Conservation (phyloP, 306 rosid species). For the Fragaria iinumae region DNA sequence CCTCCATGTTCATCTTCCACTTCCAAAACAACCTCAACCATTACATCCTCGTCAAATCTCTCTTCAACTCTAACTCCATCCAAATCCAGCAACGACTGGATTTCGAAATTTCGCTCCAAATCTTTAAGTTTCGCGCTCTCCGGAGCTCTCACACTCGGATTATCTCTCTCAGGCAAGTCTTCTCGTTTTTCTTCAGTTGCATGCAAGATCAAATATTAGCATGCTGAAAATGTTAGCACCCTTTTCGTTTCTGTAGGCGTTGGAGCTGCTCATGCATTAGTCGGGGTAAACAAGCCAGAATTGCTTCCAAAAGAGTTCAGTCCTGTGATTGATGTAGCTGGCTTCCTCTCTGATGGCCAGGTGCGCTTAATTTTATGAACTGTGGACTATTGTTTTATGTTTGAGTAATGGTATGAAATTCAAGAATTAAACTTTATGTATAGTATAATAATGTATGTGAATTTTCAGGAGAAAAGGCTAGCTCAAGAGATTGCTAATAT, state of each 20-base stretch:
- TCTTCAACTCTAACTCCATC: conserved; percentile 25
- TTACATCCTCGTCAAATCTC: conserved; percentile 34
- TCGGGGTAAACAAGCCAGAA: conserved; percentile 89
- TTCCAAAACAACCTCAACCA: conserved; percentile 16
- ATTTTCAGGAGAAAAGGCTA: conserved; percentile 70
- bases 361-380: conserved; percentile 32
- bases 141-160: conserved; percentile 61
- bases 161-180: conserved; percentile 55
- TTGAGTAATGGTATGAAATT: neutral
- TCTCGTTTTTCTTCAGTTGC: neutral
- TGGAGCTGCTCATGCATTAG: conserved; percentile 64
- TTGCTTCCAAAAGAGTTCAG: conserved; percentile 81
- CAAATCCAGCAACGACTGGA: conserved; percentile 16
- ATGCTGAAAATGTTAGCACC: neutral
- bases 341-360: conserved; percentile 96
- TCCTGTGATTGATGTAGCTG: conserved; percentile 92
- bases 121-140: conserved; percentile 60
- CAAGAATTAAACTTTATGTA: neutral
- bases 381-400: neutral
- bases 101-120: conserved; percentile 36
- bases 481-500: conserved; percentile 63
- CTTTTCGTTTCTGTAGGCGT: conserved; percentile 33
- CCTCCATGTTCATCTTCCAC: conserved; percentile 36
- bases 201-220: neutral
- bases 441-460: conserved; percentile 2